These are phyloP conservation scores for Hygrocybe punicea DNA, from an alignment of 768 basidiomycete genomes.

Conservation along the genomic window DNA sequence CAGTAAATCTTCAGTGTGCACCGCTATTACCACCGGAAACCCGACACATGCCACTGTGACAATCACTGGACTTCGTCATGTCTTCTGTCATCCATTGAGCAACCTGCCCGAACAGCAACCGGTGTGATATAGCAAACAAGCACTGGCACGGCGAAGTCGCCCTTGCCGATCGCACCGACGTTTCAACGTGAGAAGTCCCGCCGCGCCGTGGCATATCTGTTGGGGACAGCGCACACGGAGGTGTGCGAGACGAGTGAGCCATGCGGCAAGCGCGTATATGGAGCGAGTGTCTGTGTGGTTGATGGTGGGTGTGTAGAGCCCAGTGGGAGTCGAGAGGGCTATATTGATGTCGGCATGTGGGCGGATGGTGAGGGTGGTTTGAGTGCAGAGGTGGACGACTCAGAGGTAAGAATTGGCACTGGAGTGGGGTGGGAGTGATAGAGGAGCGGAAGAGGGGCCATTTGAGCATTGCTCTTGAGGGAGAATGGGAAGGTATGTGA, in stretches of 20 bases:
- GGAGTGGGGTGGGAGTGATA: slow-evolving; percentile 49
- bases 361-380: slow-evolving; percentile 70
- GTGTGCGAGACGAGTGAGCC: slow-evolving; percentile 56
- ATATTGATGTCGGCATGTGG: slow-evolving; percentile 71
- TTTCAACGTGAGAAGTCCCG: slow-evolving; percentile 81
- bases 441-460: slow-evolving; percentile 86
- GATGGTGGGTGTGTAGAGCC: slow-evolving; percentile 79
- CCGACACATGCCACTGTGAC: too few relatives aligned
- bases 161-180: slow-evolving; percentile 74
- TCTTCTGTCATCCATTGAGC: too few relatives aligned
- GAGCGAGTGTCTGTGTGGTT: slow-evolving; percentile 50
- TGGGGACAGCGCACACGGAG: slow-evolving; percentile 62
- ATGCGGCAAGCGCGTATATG: slow-evolving; percentile 59
- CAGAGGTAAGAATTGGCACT: too few relatives aligned
- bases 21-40: too few relatives aligned
- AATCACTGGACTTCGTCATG: too few relatives aligned
- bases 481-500: slow-evolving; percentile 81
- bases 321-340: slow-evolving; percentile 76
- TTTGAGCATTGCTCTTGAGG: slow-evolving; percentile 73
- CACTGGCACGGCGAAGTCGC: slow-evolving; percentile 68
- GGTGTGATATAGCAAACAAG: too few relatives aligned
- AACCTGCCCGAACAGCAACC: too few relatives aligned
- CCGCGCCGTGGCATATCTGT: slow-evolving; percentile 72
- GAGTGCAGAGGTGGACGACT: slow-evolving; percentile 34
- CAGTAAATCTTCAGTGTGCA: too few relatives aligned